A percentile compares a stretch with the other conserved stretches of the same genome.
Conservation (phyloP, 2,329 filamentous ascomycete genomes). For the Ceratocystis diversiconidia region DNA sequence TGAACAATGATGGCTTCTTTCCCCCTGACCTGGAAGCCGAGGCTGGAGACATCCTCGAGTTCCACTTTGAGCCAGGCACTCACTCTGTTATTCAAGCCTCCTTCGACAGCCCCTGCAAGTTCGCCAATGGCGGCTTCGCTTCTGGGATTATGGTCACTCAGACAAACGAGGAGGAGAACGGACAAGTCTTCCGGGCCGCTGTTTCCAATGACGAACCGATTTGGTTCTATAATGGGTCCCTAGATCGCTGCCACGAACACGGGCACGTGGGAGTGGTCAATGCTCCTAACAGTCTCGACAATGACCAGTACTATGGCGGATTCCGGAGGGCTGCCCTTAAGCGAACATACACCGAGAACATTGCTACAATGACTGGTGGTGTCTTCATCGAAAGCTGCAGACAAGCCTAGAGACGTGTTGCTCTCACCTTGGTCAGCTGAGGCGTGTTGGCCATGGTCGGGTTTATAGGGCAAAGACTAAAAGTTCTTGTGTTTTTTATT, state of each 20-base stretch:
- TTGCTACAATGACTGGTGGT: no score
- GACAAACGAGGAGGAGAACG: slow-evolving; percentile 20
- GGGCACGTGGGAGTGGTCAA: slow-evolving; percentile 16
- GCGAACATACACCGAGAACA: no score
- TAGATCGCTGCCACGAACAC: slow-evolving; percentile 21
- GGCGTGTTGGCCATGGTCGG: no score
- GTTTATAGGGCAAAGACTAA: no score
- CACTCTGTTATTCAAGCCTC: slow-evolving; percentile 34
- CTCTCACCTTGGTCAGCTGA: no score
- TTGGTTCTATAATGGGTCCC: background rate
- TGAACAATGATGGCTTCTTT: slow-evolving; percentile 28
- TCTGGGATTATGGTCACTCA: slow-evolving; percentile 23
- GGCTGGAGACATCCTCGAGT: slow-evolving; percentile 39
- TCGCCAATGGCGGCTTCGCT: slow-evolving; percentile 32
- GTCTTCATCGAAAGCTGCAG: no score
- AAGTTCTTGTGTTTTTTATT: no score
- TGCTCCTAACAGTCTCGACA: background rate
- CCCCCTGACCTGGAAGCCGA: slow-evolving; percentile 37
- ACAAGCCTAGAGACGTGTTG: no score
- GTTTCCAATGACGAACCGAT: background rate
- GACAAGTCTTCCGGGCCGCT: slow-evolving; percentile 17
- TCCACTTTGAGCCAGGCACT: slow-evolving; percentile 38
- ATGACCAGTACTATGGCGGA: no score
- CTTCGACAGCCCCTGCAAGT: slow-evolving; percentile 31
- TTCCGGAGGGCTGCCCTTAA: no score